Conservation (phyloP, 2,329 filamentous ascomycete species). For the Monascus ruber region DNA sequence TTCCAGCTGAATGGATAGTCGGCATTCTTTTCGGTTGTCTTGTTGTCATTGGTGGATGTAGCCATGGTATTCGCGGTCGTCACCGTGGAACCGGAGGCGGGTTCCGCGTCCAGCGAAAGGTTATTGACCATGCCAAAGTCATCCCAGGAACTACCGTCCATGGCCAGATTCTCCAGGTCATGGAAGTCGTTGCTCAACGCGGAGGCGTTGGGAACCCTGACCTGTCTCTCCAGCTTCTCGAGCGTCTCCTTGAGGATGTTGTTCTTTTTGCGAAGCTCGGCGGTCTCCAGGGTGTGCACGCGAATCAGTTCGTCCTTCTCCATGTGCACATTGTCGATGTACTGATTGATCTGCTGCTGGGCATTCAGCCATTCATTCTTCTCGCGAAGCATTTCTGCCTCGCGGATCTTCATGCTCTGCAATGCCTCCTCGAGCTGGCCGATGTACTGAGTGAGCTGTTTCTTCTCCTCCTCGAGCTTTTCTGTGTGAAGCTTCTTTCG, state of each 20-base stretch:
- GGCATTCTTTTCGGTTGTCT: constrained; percentile 29
- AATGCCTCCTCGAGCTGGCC: constrained; percentile 69
- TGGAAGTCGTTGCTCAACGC: constrained; percentile 59
- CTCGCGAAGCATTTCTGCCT: constrained; percentile 40
- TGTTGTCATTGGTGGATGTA: constrained; percentile 31
- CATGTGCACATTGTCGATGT: constrained; percentile 63
- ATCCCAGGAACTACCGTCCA: constrained; percentile 69
- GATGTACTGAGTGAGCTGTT: constrained; percentile 69
- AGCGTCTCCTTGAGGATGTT: constrained; percentile 61
- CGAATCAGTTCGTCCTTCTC: constrained; percentile 91
- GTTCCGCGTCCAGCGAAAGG: constrained; percentile 30
- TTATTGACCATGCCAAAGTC: constrained; percentile 67
- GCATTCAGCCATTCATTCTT: constrained; percentile 56
- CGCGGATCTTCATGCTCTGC: constrained; percentile 53
- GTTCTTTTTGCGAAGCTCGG: constrained; percentile 86
- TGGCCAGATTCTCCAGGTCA: constrained; percentile 73
- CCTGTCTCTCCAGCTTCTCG: constrained; percentile 35
- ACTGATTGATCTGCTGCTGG: constrained; percentile 62
- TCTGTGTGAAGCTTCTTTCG: constrained; percentile 98
- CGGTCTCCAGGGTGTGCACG: constrained; percentile 77
- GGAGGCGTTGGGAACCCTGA: constrained; percentile 33
- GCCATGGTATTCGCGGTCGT: constrained; percentile 18
- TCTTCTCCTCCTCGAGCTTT: constrained; percentile 93
- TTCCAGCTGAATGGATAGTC: constrained; percentile 56
- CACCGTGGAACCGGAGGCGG: constrained; percentile 18